These are phyloP conservation scores for Cladosporium sp. DNA, from an alignment of 2,329 filamentous ascomycete genomes.

Conservation along the genomic window DNA sequence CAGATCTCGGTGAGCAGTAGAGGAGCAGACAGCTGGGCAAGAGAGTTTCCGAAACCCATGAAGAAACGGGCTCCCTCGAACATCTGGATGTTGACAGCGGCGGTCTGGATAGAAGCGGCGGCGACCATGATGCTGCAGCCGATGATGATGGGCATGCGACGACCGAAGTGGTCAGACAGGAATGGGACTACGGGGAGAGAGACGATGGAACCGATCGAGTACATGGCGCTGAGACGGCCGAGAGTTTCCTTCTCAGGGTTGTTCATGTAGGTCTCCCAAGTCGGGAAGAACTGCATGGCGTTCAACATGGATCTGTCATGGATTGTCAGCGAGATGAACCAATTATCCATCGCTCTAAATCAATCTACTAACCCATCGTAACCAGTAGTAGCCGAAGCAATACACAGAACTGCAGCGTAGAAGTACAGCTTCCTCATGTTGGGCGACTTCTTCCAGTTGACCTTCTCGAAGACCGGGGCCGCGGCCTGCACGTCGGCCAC, in stretches of 20 bases:
- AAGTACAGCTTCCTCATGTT: constrained; percentile 19
- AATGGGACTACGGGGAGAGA: constrained; percentile 21
- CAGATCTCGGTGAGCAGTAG: constrained; percentile 13
- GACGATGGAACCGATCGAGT: constrained; percentile 23
- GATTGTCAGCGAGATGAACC: not conserved
- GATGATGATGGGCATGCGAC: constrained; percentile 16
- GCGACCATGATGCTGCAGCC: constrained; percentile 14
- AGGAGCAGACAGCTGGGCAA: constrained; percentile 13
- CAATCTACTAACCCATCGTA: constrained; percentile 24
- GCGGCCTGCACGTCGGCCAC: constrained; percentile 12
- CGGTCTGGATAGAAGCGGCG: constrained; percentile 10
- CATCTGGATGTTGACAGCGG: constrained; percentile 10
- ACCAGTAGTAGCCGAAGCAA: constrained; percentile 22
- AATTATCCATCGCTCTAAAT: not conserved
- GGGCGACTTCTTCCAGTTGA: constrained; percentile 16
- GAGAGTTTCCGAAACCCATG: constrained; percentile 14
- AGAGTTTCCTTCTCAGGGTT: constrained; percentile 24
- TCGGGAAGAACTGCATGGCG: constrained; percentile 21
- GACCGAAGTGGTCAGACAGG: constrained; percentile 23
- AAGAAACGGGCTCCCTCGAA: constrained; percentile 15
- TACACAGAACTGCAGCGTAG: constrained; percentile 15
- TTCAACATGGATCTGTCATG: constrained; percentile 13
- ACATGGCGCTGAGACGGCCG: constrained; percentile 23
- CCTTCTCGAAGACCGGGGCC: constrained; percentile 11
- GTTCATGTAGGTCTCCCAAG: constrained; percentile 22